Evolutionary conservation across 2,329 filamentous ascomycete genomes (phyloP), one percentile per base, ranked within the genome.

Genomic region (Cercospora zeina): DNA sequence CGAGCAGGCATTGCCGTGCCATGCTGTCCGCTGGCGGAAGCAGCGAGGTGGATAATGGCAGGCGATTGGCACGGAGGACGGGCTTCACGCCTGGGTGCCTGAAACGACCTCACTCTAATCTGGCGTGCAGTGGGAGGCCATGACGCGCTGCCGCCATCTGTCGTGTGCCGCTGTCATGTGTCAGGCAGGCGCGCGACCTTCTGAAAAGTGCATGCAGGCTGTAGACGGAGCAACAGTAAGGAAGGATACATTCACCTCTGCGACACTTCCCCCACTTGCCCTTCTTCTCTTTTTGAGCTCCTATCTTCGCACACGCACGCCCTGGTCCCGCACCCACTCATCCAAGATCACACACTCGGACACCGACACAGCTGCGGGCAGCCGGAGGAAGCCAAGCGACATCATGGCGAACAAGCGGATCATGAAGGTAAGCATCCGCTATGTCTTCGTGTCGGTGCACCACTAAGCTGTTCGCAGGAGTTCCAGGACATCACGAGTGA

Each of bases 401-500:
- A 69, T 30, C 14, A 74, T 73, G 70, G 62, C 70, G 53, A 76
- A 79, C 74, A 80, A 80, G 73, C 76, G 79, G 34, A 77, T 81
- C 67, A 76, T 80, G 73, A 79, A 75, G 74, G 78, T 74, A 71
- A 58, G 72, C 37, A 37, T 19, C 24, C 5, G 24, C 47, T 30
- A 33, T 33, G n/a, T 13, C 47, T 51, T 16, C 47, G 7, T 13
- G 24, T 10, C 14, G 24, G 30, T 14, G 47, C 47, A 36, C n/a
- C n/a, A 54, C 64, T 66, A 56, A 65, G 42, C n/a, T 5, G 27
- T 10, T 7, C 14, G 27, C 68, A 89, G 87, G 87, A 89, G 75
- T 78, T 87, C 58, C 75, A 72, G n/a, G 86, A 88, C 67, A 78
- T 87, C 68, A 80, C 78, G 24, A 76, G 76, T 50, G 79, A 78